Percentiles rank a stretch among this genome's conserved stretches.
Evolutionary conservation across 352 stramenopile genomes (phyloP).

Genomic region (Salisapilia sapeloensis): DNA sequence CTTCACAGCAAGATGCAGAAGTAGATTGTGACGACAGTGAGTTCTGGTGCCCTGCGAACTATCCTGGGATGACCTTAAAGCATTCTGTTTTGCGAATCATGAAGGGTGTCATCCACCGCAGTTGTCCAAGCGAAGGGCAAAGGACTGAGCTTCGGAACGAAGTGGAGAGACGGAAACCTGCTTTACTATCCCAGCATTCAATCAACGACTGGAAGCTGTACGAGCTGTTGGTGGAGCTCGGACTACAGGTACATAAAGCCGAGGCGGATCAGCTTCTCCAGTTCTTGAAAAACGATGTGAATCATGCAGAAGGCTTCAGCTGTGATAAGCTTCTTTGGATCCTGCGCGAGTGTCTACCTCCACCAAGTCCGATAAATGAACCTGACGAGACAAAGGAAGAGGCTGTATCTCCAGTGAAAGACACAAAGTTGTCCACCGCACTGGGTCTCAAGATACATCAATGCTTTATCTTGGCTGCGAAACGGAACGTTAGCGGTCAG

Average conservation of each 20-base stretch:
- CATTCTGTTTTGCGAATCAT: no score
- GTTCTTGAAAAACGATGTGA: conserved; percentile 12
- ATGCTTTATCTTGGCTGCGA: conserved; percentile 43
- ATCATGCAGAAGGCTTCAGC: conserved; percentile 15
- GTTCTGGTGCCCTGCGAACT: no score
- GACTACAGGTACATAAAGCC: conserved; percentile 23
- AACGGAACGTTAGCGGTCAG: conserved; percentile 57
- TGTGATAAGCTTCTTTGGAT: conserved; percentile 2
- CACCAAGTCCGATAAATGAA: conserved; percentile 2
- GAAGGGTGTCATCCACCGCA: no score
- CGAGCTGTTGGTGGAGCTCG: conserved; percentile 26
- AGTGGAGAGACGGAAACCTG: conserved; percentile 7
- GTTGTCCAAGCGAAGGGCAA: conserved; percentile 10
- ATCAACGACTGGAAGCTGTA: conserved; percentile 43
- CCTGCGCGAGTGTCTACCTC: conserved; percentile 5
- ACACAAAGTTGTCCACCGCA: conserved; percentile 2
- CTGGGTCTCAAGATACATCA: conserved; percentile 47
- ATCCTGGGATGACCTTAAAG: no score
- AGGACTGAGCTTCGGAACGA: conserved; percentile 2
- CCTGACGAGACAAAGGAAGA: conserved; percentile 3
- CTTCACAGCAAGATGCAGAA: no score
- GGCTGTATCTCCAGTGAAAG: neutral
- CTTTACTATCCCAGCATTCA: conserved; percentile 8
- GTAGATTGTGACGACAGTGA: no score
- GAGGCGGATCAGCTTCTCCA: conserved; percentile 26